phyloP scores from a whole-genome alignment of 371 early-diverging fungal species.

The Mortierella sp. region DNA sequence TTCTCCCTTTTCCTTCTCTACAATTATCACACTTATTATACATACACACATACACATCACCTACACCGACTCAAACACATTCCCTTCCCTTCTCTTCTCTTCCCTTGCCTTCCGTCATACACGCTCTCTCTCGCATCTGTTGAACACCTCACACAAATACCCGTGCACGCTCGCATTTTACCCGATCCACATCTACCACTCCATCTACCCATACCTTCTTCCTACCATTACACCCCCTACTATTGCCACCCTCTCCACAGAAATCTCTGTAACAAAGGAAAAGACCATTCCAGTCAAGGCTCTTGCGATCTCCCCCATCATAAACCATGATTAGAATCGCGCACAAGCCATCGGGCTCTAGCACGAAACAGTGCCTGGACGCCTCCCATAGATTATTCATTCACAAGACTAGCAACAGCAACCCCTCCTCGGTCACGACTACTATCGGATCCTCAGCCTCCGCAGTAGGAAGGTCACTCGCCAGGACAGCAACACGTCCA shows the following conservation, averaged over 20 bases:
- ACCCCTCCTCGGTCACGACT: conserved; percentile 2
- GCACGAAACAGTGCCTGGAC: conserved; percentile 22
- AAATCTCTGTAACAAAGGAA: background rate
- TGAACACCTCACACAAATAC: background rate
- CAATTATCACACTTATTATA: no score
- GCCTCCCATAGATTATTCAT: conserved; percentile 22
- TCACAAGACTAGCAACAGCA: conserved; percentile 7
- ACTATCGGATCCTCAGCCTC: background rate
- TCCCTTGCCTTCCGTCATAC: background rate
- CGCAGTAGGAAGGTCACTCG: background rate
- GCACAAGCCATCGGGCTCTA: conserved; percentile 26
- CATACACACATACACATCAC: background rate
- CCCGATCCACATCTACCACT: background rate
- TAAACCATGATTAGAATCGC: conserved; percentile 40
- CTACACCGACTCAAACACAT: background rate
- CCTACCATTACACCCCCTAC: background rate
- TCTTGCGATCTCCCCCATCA: conserved; percentile 3
- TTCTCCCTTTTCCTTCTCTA: background rate
- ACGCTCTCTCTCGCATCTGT: conserved; percentile 2
- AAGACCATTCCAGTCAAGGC: background rate
- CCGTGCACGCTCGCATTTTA: background rate
- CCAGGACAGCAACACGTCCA: background rate
- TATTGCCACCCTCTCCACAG: background rate
- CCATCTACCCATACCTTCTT: background rate
- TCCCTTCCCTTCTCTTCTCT: conserved; percentile 7